Base-by-base conservation (phyloP, 2,329 filamentous ascomycete genomes). In the Diaporthe sp. region DNA sequence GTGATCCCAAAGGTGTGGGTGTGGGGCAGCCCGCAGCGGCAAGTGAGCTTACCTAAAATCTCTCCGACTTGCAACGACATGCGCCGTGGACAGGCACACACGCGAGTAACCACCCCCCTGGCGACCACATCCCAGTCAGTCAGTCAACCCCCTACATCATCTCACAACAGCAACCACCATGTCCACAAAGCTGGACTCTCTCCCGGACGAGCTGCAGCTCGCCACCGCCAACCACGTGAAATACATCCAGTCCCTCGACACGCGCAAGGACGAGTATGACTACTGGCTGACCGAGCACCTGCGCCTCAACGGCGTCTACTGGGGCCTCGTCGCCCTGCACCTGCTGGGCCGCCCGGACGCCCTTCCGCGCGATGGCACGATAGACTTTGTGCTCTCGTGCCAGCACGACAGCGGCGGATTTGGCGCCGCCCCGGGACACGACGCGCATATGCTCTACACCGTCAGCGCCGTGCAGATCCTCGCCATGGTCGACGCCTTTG, bases 281-380 rank as follows among this genome's bases (percentile, higher is more conserved):
- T 99, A 98, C 87, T 98, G 96, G 94, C 89, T 98, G 82, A 99
- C 97, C 20, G 96, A 99, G 85, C 97, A 99, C 84, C 89, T 99
- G 79, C 95, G 97, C 77, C 90, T 99, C 75, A 98, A 97, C 83
- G 97, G 97, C 60, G 91, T 99, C 65, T 99, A 99, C 85, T 99
- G 97, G 97, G 97, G 97, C 20, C 86, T 99, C 75, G 97, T 93
- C 9, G 94, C 96, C 9, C 90, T 98, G 55, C 94, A 98, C 87
- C 89, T 98, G 39, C 91, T 99, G 76, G 91, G 92, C 67, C 93
- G 90, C 74, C 95, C 96, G 1, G 92, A 97, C 77, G 95, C 94
- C 4, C 90, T 99, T 13, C 94, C 96, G 15, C 92, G 94, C 72
- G 89, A 92, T 72, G 92, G 94, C 77, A 94, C 97, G 34, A 93